A percentile compares a stretch with the other conserved stretches of the same genome.
phyloP scores from a whole-genome alignment of 2,329 filamentous ascomycete genomes.

The Hyphodiscus sp. region DNA sequence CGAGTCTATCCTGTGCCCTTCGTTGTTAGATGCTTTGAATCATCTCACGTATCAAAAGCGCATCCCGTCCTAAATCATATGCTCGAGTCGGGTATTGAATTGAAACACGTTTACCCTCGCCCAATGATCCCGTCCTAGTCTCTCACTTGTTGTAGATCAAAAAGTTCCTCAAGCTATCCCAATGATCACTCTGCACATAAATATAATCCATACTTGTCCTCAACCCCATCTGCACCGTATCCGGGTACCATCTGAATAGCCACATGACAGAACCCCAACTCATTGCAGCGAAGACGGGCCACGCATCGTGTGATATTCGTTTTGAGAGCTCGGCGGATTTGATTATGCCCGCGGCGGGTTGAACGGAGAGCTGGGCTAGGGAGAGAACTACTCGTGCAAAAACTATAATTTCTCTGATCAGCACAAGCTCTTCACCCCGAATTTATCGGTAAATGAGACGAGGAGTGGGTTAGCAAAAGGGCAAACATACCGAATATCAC shows the following conservation, averaged over 20 bases:
- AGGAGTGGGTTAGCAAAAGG: neutral
- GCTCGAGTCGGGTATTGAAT: neutral
- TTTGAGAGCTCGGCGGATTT: slow-evolving; percentile 38
- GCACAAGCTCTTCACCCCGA: too few relatives aligned
- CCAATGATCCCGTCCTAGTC: slow-evolving; percentile 3
- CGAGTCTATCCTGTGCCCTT: neutral
- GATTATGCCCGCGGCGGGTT: slow-evolving; percentile 49
- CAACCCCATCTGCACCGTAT: slow-evolving; percentile 84
- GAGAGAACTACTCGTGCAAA: slow-evolving; percentile 87
- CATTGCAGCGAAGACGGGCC: slow-evolving; percentile 85
- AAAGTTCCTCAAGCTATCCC: slow-evolving; percentile 80
- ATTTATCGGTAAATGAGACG: too few relatives aligned
- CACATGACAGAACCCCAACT: slow-evolving; percentile 96
- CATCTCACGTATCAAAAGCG: neutral
- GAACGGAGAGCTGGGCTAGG: slow-evolving; percentile 74
- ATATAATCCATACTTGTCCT: slow-evolving; percentile 97
- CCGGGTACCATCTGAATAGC: slow-evolving; percentile 85
- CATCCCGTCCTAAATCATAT: neutral
- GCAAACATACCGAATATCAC: slow-evolving; percentile 63
- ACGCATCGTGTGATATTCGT: slow-evolving; percentile 63
- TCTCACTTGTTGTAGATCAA: slow-evolving; percentile 71
- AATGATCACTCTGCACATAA: slow-evolving; percentile 82
- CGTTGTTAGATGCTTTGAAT: neutral
- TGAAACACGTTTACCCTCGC: too few relatives aligned
- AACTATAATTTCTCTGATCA: slow-evolving; percentile 38